Evolutionary conservation across 306 rosid species (phyloP), one percentile per base, ranked within the genome.

Genomic region (Argentina anserina): DNA sequence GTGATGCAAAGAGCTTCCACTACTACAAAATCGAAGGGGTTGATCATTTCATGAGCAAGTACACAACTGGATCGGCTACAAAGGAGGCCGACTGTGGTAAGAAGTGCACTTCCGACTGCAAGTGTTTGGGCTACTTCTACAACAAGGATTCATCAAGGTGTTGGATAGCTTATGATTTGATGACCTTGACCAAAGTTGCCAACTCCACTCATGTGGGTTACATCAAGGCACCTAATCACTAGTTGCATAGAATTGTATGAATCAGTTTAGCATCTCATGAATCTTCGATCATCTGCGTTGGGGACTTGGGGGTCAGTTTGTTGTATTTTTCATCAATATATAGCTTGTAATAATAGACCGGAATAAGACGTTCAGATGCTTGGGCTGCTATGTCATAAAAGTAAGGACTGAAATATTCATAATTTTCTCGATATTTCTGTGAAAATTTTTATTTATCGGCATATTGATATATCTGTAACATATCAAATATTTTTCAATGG

Each of bases 21-120:
- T 91, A 88, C 76, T 88, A 85, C 36, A 89, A 88, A 50, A 1
- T 85, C 40, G 83, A 78, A 66, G 89, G 94, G 0, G 89, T 87
- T 20, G 90, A 88, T 12, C 95, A 88, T 75, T 91, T 83, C 80
- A 71, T 81, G 88, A 85, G 87, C 70, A 87, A 83, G 71, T 91
- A 70, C 83, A 85, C 84, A 0, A 45, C 0, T 0, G 97, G 92
- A 56, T 77, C 67, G 39, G 65, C 71, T 1, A 49, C 77, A 0
- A 84, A 73, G 29, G 88, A 88, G 59, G 79, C 33, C 7, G 76
- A 20, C 3, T 90, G 87, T 77, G 87, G 82, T 4, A 80, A 75
- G 13, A 83, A 83, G 36, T 90, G 93, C 17, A 80, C 70, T 31
- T 76, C 20, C 6, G 90, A 88, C 3, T 85, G 90, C 74, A 86